Percentiles rank a stretch among this genome's conserved stretches.
These are phyloP conservation scores for Cucurbita maxima DNA, from an alignment of 306 rosid genomes.

Conservation along the genomic window DNA sequence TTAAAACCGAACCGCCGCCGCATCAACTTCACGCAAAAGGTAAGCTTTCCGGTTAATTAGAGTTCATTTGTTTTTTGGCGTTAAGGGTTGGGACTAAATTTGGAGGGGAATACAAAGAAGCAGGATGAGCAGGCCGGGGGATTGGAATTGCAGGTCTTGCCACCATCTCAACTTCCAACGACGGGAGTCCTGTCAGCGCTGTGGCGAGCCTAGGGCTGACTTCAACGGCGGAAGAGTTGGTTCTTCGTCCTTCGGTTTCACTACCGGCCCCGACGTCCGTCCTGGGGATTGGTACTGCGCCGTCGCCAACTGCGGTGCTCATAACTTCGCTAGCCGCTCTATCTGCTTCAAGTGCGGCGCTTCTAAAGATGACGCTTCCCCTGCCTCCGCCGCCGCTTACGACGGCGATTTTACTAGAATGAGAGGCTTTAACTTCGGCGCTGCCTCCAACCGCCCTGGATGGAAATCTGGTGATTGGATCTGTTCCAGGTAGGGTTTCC, in stretches of 20 bases:
- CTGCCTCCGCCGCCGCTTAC: conserved; percentile 16
- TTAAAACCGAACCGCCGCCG: not conserved
- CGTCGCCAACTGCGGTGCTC: conserved; percentile 66
- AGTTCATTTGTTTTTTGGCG: no score
- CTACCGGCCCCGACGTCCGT: conserved; percentile 73
- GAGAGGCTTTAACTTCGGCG: conserved; percentile 23
- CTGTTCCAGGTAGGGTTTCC: conserved; percentile 40
- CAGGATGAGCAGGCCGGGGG: conserved; percentile 78
- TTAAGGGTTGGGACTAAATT: not conserved
- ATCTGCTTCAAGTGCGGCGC: conserved; percentile 89
- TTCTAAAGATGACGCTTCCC: conserved; percentile 45
- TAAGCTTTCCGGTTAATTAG: not conserved
- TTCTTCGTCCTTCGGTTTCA: conserved; percentile 41
- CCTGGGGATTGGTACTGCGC: conserved; percentile 92
- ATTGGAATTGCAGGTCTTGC: conserved; percentile 92
- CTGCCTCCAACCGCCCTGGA: conserved; percentile 45
- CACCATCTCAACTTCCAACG: conserved; percentile 74
- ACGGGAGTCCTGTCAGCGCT: conserved; percentile 73
- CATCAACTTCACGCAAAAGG: conserved; percentile 8
- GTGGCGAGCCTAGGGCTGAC: conserved; percentile 38
- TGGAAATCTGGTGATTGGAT: conserved; percentile 98
- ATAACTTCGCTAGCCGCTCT: conserved; percentile 86
- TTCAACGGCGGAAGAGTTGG: conserved; percentile 32
- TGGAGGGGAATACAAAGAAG: not conserved
- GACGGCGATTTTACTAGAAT: conserved; percentile 37